Base-by-base conservation (phyloP, 1,284 basidiomycete species). In the Amylostereum areolatum region DNA sequence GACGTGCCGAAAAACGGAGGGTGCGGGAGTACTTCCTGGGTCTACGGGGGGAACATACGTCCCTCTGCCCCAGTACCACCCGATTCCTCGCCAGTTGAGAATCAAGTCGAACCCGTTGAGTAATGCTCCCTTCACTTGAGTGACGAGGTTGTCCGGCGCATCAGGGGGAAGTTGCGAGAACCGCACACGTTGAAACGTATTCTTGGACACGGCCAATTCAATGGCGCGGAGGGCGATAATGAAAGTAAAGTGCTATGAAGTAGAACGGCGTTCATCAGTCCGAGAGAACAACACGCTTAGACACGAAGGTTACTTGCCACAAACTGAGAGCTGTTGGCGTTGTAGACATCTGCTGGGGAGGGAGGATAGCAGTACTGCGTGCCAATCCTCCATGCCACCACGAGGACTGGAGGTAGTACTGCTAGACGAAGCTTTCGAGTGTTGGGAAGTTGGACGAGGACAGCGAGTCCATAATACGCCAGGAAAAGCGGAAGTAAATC, bases 1-100 rank as follows among this genome's bases (percentile, higher is more conserved):
- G 8, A 43, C 11, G 12, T 43, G 41, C 5, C 37, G n/a, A n/a
- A 6, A 18, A 6, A 25, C 37, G 5, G 37, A 39, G n/a, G 37
- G n/a, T 6, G 37, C 37, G 18, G 18, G 18, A 18, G 18, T 18
- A 39, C 18, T 18, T 18, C 18, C 18, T 18, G 18, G 18, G 18
- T 18, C 18, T 18, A 18, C 72, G 12, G 51, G 55, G 1, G 77
- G 71, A 36, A 78, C 42, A 43, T 70, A 63, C 4, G 76, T 60
- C 34, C 68, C 65, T 28, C 59, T 57, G 2, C 75, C 73, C 71
- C 74, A 78, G 46, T 69, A 65, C 80, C 81, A 83, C n/a, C 74
- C 78, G 35, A 68, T 55, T 3, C 80, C 81, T 8, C 80, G 75
- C 9, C 76, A 52, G 52, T 71, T 76, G 50, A 60, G 63, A 7